A percentile compares a stretch with the other conserved stretches of the same genome.
phyloP scores from a whole-genome alignment of 805 yeast species.

The Candida coquimbonensis region DNA sequence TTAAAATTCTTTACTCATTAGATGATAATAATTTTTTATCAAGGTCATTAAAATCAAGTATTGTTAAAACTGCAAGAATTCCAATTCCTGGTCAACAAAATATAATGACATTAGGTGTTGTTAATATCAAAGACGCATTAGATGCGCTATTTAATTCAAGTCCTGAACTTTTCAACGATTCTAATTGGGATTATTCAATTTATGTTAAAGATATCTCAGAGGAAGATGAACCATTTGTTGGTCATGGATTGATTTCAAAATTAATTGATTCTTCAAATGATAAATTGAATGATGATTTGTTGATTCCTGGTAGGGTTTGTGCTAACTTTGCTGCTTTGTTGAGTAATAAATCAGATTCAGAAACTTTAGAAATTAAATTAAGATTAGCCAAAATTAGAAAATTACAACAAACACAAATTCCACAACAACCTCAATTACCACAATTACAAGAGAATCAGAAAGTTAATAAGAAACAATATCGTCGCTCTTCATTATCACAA shows the following conservation, averaged over 20 bases:
- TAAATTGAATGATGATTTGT: conserved; percentile 22
- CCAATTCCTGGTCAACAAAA: conserved; percentile 36
- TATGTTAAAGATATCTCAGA: conserved; percentile 42
- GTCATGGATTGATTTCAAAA: conserved; percentile 35
- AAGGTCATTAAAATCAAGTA: conserved; percentile 28
- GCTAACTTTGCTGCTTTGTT: conserved; percentile 45
- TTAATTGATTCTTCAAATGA: conserved; percentile 16
- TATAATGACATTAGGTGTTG: conserved; percentile 37
- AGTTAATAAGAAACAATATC: conserved; percentile 1
- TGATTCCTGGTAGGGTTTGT: conserved; percentile 51
- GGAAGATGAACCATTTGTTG: conserved; percentile 45
- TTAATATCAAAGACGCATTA: conserved; percentile 39
- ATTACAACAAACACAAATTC: background rate
- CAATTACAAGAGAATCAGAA: conserved; percentile 2
- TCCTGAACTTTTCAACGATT: conserved; percentile 33
- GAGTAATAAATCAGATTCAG: conserved; percentile 28
- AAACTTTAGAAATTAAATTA: conserved; percentile 52
- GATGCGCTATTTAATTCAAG: conserved; percentile 38
- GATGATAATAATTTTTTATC: conserved; percentile 37
- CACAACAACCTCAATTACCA: conserved; percentile 6
- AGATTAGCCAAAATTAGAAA: conserved; percentile 29
- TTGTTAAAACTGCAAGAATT: conserved; percentile 35
- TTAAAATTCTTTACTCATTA: conserved; percentile 35
- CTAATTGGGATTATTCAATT: conserved; percentile 39
- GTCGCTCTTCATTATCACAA: conserved; percentile 8